These are phyloP conservation scores for Beauveria sp. DNA, from an alignment of 2,329 filamentous ascomycete genomes.

Conservation along the genomic window DNA sequence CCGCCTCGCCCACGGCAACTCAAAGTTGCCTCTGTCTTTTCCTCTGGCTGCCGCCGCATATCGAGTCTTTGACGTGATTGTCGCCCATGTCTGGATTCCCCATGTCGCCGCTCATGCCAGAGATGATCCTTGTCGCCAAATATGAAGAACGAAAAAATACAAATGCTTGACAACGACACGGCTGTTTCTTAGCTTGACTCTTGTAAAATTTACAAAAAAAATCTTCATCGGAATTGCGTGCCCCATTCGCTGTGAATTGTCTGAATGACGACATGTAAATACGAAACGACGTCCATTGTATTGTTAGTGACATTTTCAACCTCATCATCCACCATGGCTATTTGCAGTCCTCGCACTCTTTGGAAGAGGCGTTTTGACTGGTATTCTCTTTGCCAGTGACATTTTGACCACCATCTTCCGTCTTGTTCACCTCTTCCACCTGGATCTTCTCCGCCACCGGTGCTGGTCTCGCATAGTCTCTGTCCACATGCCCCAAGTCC, in stretches of 20 bases:
- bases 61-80: neutral
- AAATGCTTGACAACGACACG: conserved; percentile 23
- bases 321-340: neutral
- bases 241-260: neutral
- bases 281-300: neutral
- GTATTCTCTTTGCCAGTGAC: neutral
- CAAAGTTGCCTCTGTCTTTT: neutral
- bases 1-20: conserved; percentile 1
- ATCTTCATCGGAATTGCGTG: conserved; percentile 18
- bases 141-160: conserved; percentile 10
- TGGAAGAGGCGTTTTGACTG: neutral
- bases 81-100: conserved; percentile 9
- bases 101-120: neutral
- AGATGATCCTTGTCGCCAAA: conserved; percentile 3
- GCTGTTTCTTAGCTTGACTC: conserved; percentile 35
- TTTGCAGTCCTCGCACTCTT: conserved; percentile 14
- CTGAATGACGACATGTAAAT: neutral
- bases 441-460: neutral
- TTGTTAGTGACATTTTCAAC: too few relatives aligned
- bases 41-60: neutral
- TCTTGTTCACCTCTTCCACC: neutral
- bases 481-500: conserved; percentile 76
- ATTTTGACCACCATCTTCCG: neutral
- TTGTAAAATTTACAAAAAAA: conserved; percentile 29
- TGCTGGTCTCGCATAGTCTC: conserved; percentile 28